Conservation (phyloP, 305 asterid species). For the Petunia hybrid region DNA sequence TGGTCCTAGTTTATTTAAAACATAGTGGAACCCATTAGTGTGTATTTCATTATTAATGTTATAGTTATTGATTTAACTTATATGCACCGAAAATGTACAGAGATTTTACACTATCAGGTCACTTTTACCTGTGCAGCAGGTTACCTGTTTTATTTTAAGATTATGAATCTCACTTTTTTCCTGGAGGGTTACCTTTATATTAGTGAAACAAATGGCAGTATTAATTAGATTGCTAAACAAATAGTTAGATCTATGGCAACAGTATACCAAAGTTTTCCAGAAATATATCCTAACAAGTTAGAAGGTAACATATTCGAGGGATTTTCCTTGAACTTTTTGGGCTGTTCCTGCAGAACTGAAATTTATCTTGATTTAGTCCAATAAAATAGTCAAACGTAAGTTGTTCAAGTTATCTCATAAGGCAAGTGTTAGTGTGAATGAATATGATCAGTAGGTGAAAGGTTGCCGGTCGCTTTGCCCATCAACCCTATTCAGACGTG, state of each 20-base stretch:
- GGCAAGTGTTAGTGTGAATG: background rate
- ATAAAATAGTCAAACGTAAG: background rate
- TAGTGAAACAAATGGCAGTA: background rate
- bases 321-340: background rate
- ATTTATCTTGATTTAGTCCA: no score
- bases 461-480: background rate
- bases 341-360: no score
- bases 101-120: no score
- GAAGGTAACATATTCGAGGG: background rate
- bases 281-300: background rate
- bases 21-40: no score
- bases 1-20: no score
- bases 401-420: background rate
- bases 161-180: no score
- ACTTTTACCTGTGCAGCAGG: no score
- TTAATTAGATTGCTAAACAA: background rate
- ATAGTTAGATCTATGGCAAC: background rate
- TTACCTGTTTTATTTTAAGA: no score
- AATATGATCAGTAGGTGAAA: background rate
- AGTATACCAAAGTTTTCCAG: background rate
- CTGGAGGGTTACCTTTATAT: no score
- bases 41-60: no score
- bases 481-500: background rate
- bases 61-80: no score
- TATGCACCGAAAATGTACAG: no score